Evolutionary conservation across 2,329 filamentous ascomycete genomes (phyloP).

Genomic region (Basipetospora sp.): DNA sequence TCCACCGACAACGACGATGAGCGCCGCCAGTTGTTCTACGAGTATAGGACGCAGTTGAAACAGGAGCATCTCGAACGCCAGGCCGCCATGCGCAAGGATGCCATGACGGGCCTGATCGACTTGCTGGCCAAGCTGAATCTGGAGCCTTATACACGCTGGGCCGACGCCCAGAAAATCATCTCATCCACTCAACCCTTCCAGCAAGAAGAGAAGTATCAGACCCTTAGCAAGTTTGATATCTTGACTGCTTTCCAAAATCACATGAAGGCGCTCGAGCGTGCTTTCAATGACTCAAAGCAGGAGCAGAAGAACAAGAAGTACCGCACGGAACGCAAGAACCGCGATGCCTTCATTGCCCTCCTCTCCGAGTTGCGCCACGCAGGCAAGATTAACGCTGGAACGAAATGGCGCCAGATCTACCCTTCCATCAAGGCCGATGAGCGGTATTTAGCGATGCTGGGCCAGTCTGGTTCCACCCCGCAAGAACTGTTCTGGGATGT

Average conservation of each 20-base stretch:
- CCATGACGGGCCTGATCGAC: slow-evolving; percentile 67
- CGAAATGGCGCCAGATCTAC: slow-evolving; percentile 76
- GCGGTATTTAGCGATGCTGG: slow-evolving; percentile 70
- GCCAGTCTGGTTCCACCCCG: slow-evolving; percentile 69
- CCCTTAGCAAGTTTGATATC: slow-evolving; percentile 76
- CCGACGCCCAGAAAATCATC: slow-evolving; percentile 72
- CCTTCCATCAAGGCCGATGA: slow-evolving; percentile 63
- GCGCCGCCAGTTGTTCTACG: slow-evolving; percentile 78
- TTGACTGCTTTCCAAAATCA: slow-evolving; percentile 88
- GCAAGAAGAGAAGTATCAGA: slow-evolving; percentile 69
- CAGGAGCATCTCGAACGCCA: slow-evolving; percentile 67
- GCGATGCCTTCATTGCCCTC: slow-evolving; percentile 65
- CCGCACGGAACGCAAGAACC: slow-evolving; percentile 69
- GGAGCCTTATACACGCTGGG: slow-evolving; percentile 90
- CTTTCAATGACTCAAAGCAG: slow-evolving; percentile 82
- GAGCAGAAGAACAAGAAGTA: slow-evolving; percentile 69
- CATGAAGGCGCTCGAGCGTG: slow-evolving; percentile 79
- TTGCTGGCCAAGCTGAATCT: slow-evolving; percentile 68
- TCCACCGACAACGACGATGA: slow-evolving; percentile 79
- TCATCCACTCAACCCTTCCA: slow-evolving; percentile 64
- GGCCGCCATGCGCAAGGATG: slow-evolving; percentile 55
- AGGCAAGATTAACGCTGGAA: slow-evolving; percentile 75
- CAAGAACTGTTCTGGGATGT: slow-evolving; percentile 93
- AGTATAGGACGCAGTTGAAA: slow-evolving; percentile 76
- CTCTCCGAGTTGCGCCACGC: slow-evolving; percentile 58